phyloP scores from a whole-genome alignment of 2,329 filamentous ascomycete species.

The Talaromyces sp. region DNA sequence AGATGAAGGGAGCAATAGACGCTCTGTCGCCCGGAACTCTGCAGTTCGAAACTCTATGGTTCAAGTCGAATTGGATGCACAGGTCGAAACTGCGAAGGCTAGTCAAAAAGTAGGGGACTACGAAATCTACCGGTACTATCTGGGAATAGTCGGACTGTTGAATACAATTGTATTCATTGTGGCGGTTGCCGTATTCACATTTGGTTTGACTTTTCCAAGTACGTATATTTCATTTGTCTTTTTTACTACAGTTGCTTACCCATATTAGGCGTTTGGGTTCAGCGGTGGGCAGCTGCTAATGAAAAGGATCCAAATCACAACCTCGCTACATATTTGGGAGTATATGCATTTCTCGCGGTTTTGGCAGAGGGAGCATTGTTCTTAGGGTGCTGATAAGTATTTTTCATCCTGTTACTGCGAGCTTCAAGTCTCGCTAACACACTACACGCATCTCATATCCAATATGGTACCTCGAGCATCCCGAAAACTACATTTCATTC shows the following conservation, averaged over 20 bases:
- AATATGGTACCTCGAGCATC: neutral
- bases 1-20: neutral
- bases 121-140: conserved; percentile 28
- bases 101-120: neutral
- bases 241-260: neutral
- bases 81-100: neutral
- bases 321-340: conserved; percentile 15
- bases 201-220: conserved; percentile 40
- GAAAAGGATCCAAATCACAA: conserved; percentile 17
- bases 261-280: neutral
- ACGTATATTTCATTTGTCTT: conserved; percentile 11
- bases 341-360: conserved; percentile 9
- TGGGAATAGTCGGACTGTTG: conserved; percentile 35
- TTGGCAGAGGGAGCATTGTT: neutral
- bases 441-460: neutral
- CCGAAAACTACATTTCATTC: neutral
- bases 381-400: neutral
- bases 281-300: neutral
- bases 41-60: neutral
- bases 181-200: conserved; percentile 35
- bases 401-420: neutral
- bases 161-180: conserved; percentile 34
- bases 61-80: neutral
- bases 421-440: neutral
- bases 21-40: neutral